Evolutionary conservation across 2,329 filamentous ascomycete species (phyloP).

Genomic region (Alternaria sp.): DNA sequence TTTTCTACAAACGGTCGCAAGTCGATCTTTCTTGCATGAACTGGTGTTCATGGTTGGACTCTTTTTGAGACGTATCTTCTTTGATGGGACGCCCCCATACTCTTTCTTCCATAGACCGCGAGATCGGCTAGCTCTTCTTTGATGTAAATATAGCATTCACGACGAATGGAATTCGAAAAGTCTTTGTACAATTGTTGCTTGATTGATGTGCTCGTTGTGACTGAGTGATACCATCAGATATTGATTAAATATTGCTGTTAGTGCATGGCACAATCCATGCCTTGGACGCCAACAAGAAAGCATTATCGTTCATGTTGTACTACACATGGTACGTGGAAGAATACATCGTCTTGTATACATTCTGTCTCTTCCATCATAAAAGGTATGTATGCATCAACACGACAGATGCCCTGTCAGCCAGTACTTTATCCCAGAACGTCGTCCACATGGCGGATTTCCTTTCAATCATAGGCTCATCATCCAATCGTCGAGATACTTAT

Average conservation of each 20-base stretch:
- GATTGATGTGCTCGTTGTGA: not conserved
- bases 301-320: no score
- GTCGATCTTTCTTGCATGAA: conserved; percentile 9
- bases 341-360: no score
- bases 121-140: conserved; percentile 16
- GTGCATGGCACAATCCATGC: no score
- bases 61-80: conserved; percentile 18
- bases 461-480: not conserved
- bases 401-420: no score
- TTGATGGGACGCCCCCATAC: conserved; percentile 4
- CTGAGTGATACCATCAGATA: not conserved
- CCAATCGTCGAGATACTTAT: not conserved
- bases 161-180: conserved; percentile 24
- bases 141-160: conserved; percentile 23
- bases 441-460: no score
- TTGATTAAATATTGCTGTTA: no score
- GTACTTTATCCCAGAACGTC: no score
- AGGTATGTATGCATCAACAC: no score
- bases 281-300: no score
- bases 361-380: no score
- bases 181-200: not conserved
- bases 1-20: conserved; percentile 1
- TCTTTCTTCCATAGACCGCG: conserved; percentile 15
- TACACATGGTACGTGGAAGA: no score
- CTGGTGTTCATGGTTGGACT: conserved; percentile 12